Percentiles rank a stretch among this genome's conserved stretches.
Evolutionary conservation across 2,329 filamentous ascomycete species (phyloP).

Genomic region (Leptographium lundbergii): DNA sequence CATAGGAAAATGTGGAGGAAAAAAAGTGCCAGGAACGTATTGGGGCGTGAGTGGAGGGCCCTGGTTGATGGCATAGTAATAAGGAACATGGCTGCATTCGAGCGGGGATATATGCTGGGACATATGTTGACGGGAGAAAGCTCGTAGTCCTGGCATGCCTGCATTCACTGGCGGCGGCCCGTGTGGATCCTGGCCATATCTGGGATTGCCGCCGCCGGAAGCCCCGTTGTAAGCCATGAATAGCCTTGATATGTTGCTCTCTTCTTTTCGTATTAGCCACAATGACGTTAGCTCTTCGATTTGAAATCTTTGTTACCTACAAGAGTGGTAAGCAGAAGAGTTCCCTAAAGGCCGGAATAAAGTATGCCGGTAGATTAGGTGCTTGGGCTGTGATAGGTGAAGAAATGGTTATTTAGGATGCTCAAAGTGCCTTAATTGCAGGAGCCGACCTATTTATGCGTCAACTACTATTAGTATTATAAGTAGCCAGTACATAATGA

Average conservation of each 20-base stretch:
- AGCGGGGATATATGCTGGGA: neutral
- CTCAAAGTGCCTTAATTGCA: neutral
- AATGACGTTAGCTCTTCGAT: neutral
- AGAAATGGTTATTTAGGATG: neutral
- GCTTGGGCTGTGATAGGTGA: neutral
- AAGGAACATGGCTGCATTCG: neutral
- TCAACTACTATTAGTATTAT: neutral
- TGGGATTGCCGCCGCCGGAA: slow-evolving; percentile 13
- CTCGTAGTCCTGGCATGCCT: neutral
- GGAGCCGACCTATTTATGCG: neutral
- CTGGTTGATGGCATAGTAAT: neutral
- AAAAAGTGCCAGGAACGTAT: neutral
- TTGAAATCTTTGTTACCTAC: neutral
- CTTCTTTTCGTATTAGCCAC: neutral
- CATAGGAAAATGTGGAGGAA: neutral
- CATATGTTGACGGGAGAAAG: neutral
- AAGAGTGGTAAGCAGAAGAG: too few species aligned
- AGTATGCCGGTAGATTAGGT: too few species aligned
- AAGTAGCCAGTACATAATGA: neutral
- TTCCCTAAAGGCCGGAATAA: too few species aligned
- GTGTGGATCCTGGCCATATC: slow-evolving; percentile 12
- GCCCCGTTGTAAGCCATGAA: slow-evolving; percentile 7
- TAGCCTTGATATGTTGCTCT: neutral
- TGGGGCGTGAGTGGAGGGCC: neutral
- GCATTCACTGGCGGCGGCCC: slow-evolving; percentile 3